Conservation (phyloP, 257 asterid genomes). For the Linaria vulgaris region DNA sequence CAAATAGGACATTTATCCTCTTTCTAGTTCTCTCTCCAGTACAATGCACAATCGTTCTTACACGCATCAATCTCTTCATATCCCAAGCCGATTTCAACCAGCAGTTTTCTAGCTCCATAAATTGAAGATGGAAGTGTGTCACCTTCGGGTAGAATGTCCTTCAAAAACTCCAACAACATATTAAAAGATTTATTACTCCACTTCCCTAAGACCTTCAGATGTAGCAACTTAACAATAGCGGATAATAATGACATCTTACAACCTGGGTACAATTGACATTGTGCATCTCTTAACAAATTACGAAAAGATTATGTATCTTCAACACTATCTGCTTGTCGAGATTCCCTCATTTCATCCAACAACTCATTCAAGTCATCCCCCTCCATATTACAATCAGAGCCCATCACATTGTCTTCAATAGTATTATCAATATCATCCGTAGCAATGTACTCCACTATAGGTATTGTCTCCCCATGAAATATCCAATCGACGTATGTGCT, state of each 20-base stretch:
- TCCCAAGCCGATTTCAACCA: neutral
- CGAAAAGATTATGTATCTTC: neutral
- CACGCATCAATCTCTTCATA: conserved; percentile 7
- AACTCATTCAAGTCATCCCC: neutral
- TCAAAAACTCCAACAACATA: neutral
- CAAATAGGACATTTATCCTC: no score
- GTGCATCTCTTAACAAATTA: neutral
- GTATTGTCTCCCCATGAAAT: conserved; percentile 1
- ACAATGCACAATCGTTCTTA: conserved; percentile 9
- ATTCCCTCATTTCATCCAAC: neutral
- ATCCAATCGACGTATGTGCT: neutral
- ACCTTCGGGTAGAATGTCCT: neutral
- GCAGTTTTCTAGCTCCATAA: neutral
- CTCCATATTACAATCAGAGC: no score
- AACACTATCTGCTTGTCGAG: neutral
- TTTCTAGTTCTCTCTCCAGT: neutral
- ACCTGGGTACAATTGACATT: neutral
- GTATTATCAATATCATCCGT: no score
- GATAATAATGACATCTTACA: neutral
- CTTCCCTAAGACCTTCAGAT: neutral
- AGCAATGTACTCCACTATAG: neutral
- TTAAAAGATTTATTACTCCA: neutral
- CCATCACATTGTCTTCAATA: no score
- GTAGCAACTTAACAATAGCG: neutral
- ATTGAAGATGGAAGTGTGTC: neutral